Base-by-base conservation (phyloP, 2,329 filamentous ascomycete species). In the Calonectria montana region DNA sequence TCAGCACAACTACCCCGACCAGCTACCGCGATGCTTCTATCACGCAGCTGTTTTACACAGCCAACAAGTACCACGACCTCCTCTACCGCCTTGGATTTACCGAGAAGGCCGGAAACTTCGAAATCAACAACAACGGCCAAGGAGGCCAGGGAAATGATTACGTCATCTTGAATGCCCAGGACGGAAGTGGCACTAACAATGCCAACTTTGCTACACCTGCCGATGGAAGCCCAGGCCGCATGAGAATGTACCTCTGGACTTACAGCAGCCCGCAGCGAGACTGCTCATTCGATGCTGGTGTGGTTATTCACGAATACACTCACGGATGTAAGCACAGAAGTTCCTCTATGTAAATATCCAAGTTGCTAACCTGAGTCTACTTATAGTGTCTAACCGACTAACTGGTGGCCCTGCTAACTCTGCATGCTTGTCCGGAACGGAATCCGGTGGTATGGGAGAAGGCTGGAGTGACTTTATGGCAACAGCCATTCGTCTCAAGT, bases 211-310 rank as follows among this genome's bases (percentile, higher is more conserved):
- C 86, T 6, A 89, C 89, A 0, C 88, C 87, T 0, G 83, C 84
- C 0, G 89, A 91, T 72, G 89, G 89, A 10, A 79, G 83, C 48
- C 80, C 82, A 2, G 87, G 86, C 16, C 85, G 88, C 35, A 91
- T 92, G 90, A 80, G 87, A 25, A 91, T 91, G 89, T 91, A 87
- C 77, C 80, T 91, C 59, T 92, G 88, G 88, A 87, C 83, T 10
- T 74, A 76, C 12, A 84, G 86, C 8, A 86, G 80, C 0, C 88
- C 88, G 0, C 78, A 83, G 67, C 84, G 89, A 8, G 90, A 91
- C 79, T 87, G 86, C 70, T 81, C 85, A n/a, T 91, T 92, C 73
- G 90, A 92, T 59, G 87, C 88, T 7, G 88, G 88, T 69, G 88
- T 92, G 21, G 84, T 92, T 25, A 87, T 92, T 72, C 90, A 92